Evolutionary conservation across 148 eudicot genomes (phyloP), one percentile per base, ranked within the genome.

Genomic region (Rhododendron ferrugineum): DNA sequence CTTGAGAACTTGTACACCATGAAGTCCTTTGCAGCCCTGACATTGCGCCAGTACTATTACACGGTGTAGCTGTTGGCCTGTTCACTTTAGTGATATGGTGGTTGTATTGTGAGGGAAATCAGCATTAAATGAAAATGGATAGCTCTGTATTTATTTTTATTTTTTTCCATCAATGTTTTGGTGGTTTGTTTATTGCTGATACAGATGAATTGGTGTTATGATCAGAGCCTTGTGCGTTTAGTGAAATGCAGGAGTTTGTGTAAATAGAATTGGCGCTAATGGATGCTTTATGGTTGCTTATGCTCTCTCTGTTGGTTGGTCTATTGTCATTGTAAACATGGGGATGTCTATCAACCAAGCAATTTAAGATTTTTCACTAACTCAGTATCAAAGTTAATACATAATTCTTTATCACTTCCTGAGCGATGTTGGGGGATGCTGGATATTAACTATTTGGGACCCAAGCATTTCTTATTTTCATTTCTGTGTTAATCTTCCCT

Each of bases 201-300:
- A 30, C 36, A 70, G 75, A 70, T 4, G 20, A 14, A 70, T 32
- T 70, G 14, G 37, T 70, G 37, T 70, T 70, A 70, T 32, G 75
- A 32, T 14, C 37, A 32, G 37, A 1, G 6, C 40, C 20, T 70
- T 32, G 30, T 32, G 75, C 20, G 2, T 70, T 14, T 1, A 30
- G 40, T 70, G 75, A 30, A 30, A 70, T 70, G 60, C 58, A 16
- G 78, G 64, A 26, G 82, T 18, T 13, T 46, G 50, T 46, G 85
- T 83, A 78, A 75, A 50, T 83, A 42, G n/a, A 79, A 50, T 54
- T 83, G 72, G 44, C 40, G 2, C 70, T 42, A 79, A 49, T 47
- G 42, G 11, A 64, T 79, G 28, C 10, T 83, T 37, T 66, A 36
- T 64, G 50, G 32, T 77, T 68, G 52, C 34, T 30, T 30, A 30